Base-by-base conservation (phyloP, 2,329 filamentous ascomycete genomes). In the Ceratocystis alfenasii region DNA sequence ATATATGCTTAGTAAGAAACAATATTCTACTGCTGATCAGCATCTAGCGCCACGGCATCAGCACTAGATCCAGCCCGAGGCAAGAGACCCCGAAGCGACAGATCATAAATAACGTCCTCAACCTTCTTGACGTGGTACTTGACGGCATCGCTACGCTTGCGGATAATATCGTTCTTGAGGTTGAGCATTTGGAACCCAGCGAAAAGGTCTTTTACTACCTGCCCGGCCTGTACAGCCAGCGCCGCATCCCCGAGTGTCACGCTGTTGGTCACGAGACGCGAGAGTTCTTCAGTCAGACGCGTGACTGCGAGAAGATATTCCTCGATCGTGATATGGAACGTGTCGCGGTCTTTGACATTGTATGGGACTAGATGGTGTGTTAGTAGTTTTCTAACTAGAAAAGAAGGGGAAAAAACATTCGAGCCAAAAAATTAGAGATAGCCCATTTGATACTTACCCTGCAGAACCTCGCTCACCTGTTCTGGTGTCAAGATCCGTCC, bases 121-220 rank as follows among this genome's bases (percentile, higher is more conserved):
- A 96, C 90, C 75, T 95, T 93, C 81, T 97, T 99, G 72, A 99
- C 90, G 72, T 88, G 87, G 74, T 99, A 99, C 80, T 99, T 99
- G 76, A 99, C 88, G 4, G 87, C 88, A 77, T 99, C 94, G 66
- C 90, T 90, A 69, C 90, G 83, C 78, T 91, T 90, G 68, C 94
- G 83, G 72, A 99, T 77, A 25, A 86, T 86, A 74, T 99, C 94
- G 72, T 99, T 99, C 81, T 97, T 97, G 71, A 99, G 80, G 74
- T 99, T 99, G 70, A 99, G 83, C 70, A 97, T 84, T 81, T 97
- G 94, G 78, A 99, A 99, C 17, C 93, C 94, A 2, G 92, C 90
- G 72, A 96, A 93, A 46, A 99, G 78, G 73, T 97, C 92, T 78
- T 96, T 96, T 78, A 96, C 86, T 74, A 97, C 97, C 69, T 85